Percentiles rank a stretch among this genome's conserved stretches.
Evolutionary conservation across 2,329 filamentous ascomycete species (phyloP).

Genomic region (Calonectria crousiana): DNA sequence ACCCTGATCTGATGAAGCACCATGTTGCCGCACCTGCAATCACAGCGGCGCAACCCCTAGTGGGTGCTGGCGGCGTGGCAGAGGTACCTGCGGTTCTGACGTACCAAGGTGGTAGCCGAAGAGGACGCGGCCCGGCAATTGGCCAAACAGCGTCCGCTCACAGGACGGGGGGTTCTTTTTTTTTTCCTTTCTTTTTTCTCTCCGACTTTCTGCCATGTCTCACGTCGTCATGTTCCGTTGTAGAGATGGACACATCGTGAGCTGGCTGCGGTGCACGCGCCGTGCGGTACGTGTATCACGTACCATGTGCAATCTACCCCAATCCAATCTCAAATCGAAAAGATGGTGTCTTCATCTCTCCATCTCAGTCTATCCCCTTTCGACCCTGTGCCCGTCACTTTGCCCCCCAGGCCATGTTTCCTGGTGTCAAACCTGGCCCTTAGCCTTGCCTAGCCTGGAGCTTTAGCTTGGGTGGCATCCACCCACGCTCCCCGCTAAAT

Average conservation of each 20-base stretch:
- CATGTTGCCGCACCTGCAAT: not conserved
- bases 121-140: conserved; percentile 18
- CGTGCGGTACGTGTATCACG: not conserved
- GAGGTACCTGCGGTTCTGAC: conserved; percentile 26
- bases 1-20: conserved; percentile 11
- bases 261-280: not conserved
- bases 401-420: conserved; percentile 1
- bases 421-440: conserved; percentile 6
- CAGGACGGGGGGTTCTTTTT: not conserved
- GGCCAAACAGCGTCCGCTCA: conserved; percentile 14
- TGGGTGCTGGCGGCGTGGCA: conserved; percentile 12
- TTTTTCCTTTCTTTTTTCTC: not conserved
- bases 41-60: not conserved
- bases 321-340: not conserved
- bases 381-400: not conserved
- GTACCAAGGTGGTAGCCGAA: conserved; percentile 17
- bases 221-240: not conserved
- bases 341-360: conserved; percentile 8
- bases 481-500: conserved; percentile 7
- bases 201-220: not conserved
- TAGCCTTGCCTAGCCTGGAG: conserved; percentile 8
- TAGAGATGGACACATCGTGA: not conserved
- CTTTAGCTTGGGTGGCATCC: not conserved
- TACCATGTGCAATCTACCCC: not conserved
- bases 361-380: conserved; percentile 1